Conservation (phyloP, 345 rosid species). For the Dipteronia sinensis region DNA sequence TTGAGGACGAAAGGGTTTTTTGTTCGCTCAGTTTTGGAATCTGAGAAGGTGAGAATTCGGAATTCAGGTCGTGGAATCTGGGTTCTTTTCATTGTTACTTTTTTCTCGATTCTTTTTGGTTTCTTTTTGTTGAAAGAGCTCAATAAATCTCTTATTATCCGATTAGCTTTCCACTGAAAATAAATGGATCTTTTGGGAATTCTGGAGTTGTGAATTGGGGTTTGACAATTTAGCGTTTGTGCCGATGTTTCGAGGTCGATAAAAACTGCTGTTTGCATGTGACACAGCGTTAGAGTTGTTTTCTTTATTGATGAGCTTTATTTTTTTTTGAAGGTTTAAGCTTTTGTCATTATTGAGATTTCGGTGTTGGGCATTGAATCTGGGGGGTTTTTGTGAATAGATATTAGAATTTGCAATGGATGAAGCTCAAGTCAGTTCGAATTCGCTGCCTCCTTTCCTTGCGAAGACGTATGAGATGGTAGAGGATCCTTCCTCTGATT, state of each 20-base stretch:
- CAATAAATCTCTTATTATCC: background rate
- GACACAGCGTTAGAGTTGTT: background rate
- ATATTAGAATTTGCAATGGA: slow-evolving; percentile 48
- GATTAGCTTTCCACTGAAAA: background rate
- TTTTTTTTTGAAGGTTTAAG: background rate
- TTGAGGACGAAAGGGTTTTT: slow-evolving; percentile 6
- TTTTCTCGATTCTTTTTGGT: background rate
- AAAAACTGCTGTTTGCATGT: background rate
- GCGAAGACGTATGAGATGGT: slow-evolving; percentile 91
- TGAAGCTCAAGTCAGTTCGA: slow-evolving; percentile 66
- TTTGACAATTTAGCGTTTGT: slow-evolving; percentile 12
- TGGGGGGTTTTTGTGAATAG: slow-evolving; percentile 19
- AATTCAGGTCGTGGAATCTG: slow-evolving; percentile 12
- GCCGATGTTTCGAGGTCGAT: background rate
- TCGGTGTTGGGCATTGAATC: slow-evolving; percentile 5
- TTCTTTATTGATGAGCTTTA: background rate
- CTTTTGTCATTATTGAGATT: background rate
- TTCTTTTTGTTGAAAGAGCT: background rate
- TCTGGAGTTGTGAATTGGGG: slow-evolving; percentile 18
- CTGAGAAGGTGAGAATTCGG: slow-evolving; percentile 16
- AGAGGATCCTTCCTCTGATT: slow-evolving; percentile 69
- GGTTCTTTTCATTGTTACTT: background rate
- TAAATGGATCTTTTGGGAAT: slow-evolving; percentile 11
- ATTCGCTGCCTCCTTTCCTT: slow-evolving; percentile 86
- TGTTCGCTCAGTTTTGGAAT: slow-evolving; percentile 9